Base-by-base conservation (phyloP, 2,329 filamentous ascomycete genomes). In the Alternaria sp. region DNA sequence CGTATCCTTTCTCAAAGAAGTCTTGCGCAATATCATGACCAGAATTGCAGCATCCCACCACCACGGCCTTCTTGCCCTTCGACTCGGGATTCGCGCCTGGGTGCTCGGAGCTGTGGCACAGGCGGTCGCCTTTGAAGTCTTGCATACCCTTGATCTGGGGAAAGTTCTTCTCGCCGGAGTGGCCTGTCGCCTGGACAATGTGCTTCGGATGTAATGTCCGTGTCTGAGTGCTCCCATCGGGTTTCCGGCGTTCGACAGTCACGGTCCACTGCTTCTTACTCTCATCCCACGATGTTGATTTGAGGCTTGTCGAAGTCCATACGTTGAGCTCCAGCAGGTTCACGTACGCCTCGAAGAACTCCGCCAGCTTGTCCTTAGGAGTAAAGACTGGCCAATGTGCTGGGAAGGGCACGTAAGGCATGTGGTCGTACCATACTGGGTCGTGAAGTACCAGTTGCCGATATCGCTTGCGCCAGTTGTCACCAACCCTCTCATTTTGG, bases 1-100 rank as follows among this genome's bases (percentile, higher is more conserved):
- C 78, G 28, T 79, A 75, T 5, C 79, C 79, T 7, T 80, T 80
- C 21, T 81, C 76, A 40, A 79, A 76, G 77, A 84, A 84, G 69
- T 85, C 82, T 68, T 84, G 79, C 3, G 83, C 81, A 23, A 85
- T 79, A 67, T 85, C 83, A 70, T 85, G 83, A 52, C 80, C 83
- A 1, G 83, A 84, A 65, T 85, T 85, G 54, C 81, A 84, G 17
- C 80, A 81, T 25, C 84, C 83, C 15, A 86, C 73, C 1, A 86
- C 80, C 30, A 85, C 68, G 6, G 80, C 83, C 30, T 77, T 77
- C 57, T 84, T 83, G 26, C 81, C 81, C 19, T 73, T 73, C 10
- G 68, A 66, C 15, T 79, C 67, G 6, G 70, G 73, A 0, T 77
- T 77, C 4, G 75, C 75, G 47, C 76, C 76, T 8, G 67, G 67